Evolutionary conservation across 176 grass and related monocot genomes (phyloP).

Genomic region (Eleusine indica): DNA sequence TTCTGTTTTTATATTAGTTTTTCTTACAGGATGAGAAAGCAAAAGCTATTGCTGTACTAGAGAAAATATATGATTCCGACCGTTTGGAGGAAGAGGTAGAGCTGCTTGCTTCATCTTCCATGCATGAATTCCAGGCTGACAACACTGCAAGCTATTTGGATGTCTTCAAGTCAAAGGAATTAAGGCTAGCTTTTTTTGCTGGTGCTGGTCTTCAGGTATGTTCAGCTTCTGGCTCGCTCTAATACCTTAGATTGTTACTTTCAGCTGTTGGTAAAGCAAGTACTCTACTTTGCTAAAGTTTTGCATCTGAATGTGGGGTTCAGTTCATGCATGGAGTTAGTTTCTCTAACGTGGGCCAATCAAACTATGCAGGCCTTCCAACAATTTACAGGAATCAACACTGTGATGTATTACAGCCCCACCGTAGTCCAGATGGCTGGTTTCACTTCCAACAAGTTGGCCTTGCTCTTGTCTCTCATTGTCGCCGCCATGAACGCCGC

Average conservation of each 20-base stretch:
- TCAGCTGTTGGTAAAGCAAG: not conserved
- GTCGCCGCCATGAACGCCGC: conserved; percentile 70
- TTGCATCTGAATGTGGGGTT: not conserved
- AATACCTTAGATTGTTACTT: not conserved
- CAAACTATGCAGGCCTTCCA: conserved; percentile 76
- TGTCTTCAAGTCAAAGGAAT: conserved; percentile 84
- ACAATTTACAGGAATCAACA: conserved; percentile 99
- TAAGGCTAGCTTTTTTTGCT: conserved; percentile 85
- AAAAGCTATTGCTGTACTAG: conserved; percentile 71
- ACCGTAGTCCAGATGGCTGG: conserved; percentile 97
- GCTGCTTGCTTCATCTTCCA: conserved; percentile 66
- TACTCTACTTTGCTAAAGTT: not conserved
- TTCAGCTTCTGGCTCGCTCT: not conserved
- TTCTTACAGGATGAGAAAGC: conserved; percentile 74
- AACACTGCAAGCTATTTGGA: conserved; percentile 63
- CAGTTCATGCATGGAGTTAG: not conserved
- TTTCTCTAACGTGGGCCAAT: conserved; percentile 2
- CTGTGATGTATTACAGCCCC: conserved; percentile 97
- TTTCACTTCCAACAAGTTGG: conserved; percentile 80
- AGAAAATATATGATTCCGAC: conserved; percentile 76
- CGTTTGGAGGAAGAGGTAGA: conserved; percentile 84
- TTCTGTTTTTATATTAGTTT: conserved; percentile 33
- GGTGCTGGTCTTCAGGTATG: conserved; percentile 97
- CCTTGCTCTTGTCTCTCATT: conserved; percentile 79
- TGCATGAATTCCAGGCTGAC: conserved; percentile 66